Evolutionary conservation across 208 protist genomes (phyloP), one percentile per base, ranked within the genome.

Genomic region (Wallacemonas sp.): DNA sequence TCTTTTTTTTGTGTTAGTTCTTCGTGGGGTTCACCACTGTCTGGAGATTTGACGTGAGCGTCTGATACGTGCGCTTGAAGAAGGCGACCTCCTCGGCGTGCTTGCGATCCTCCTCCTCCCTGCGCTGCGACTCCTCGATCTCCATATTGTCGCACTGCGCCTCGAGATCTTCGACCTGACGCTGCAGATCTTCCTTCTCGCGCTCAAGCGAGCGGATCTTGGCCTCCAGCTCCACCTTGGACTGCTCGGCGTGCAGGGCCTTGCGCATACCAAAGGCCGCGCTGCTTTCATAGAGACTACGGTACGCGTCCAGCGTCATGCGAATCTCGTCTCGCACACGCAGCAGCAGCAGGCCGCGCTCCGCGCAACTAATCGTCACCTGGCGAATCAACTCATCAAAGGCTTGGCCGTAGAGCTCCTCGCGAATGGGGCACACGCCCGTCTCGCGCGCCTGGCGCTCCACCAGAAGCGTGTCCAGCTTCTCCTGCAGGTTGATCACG

Each of bases 361-460:
- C 98, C 0, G 96, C 93, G 63, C 97, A 99, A 74, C 98, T 98
- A 58, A 99, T 94, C 2, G 98, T 99, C 19, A 99, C 97, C 70
- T 99, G 94, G 1, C 98, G 95, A 69, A 99, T 99, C 12, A 99
- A 58, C 61, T 93, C 88, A 82, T 98, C 98, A 75, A 99, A 99
- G 39, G 84, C 89, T 72, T 99, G 97, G 3, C 86, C 65, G 74
- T 99, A 99, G 2, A 99, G 81, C 76, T 99, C 98, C 66, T 98
- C 94, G n/a, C 98, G 81, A 8, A 99, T 96, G 1, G 98, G 97
- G 75, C 98, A 99, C 60, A 99, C 97, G 26, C 98, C 98, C 6
- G 86, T 99, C 68, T 99, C 98, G 1, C 98, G 81, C 1, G 98
- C 98, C 74, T 99, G 88, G 17, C 96, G 85, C 71, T 98, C 83